A percentile compares a stretch with the other conserved stretches of the same genome.
phyloP scores from a whole-genome alignment of 495 filamentous ascomycete species.

The Aspergillus steynii region DNA sequence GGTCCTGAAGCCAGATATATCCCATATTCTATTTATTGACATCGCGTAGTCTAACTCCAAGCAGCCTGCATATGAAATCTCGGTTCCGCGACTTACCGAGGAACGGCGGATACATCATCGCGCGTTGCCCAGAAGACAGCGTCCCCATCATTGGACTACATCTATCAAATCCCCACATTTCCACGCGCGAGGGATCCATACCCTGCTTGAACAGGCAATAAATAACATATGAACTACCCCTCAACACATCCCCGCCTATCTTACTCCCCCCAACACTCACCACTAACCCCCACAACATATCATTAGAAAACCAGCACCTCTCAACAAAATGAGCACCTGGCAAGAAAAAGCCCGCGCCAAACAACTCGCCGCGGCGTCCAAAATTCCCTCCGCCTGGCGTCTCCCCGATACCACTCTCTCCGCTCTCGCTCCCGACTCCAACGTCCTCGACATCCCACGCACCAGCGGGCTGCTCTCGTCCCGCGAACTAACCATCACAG shows the following conservation, averaged over 20 bases:
- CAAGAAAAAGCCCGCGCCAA: conserved; percentile 30
- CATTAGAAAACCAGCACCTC: too few relatives aligned
- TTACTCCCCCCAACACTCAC: background rate
- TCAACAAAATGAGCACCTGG: conserved; percentile 14
- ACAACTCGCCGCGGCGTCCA: conserved; percentile 36
- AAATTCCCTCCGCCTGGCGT: conserved; percentile 46
- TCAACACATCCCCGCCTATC: background rate
- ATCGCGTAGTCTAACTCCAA: too few relatives aligned
- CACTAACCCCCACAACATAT: background rate
- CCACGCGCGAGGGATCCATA: background rate
- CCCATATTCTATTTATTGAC: too few relatives aligned
- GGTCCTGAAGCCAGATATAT: too few relatives aligned
- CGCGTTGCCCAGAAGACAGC: too few relatives aligned
- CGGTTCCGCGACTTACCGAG: too few relatives aligned
- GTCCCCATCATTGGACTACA: too few relatives aligned
- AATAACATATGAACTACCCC: background rate
- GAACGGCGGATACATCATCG: too few relatives aligned
- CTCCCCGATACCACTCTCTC: conserved; percentile 20
- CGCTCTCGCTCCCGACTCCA: conserved; percentile 14
- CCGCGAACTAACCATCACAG: conserved; percentile 56
- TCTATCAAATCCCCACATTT: too few relatives aligned
- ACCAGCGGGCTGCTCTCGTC: conserved; percentile 46
- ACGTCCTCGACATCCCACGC: conserved; percentile 39
- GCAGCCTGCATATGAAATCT: background rate
- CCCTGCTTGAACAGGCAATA: too few relatives aligned